Evolutionary conservation across 2,329 filamentous ascomycete genomes (phyloP), one percentile per base, ranked within the genome.

Genomic region (Penicillium decumbens): DNA sequence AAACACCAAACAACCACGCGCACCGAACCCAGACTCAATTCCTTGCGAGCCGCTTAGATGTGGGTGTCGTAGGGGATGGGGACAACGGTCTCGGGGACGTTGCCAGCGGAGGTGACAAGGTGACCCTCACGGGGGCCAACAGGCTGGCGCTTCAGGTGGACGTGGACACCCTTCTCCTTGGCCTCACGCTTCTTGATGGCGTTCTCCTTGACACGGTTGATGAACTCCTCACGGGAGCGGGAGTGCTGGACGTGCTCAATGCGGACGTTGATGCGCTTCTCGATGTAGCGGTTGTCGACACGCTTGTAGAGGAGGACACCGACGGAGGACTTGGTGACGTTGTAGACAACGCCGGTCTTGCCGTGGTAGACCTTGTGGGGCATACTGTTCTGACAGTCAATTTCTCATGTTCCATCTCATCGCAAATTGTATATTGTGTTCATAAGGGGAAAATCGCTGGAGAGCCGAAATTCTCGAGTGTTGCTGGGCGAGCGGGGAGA

Each of bases 231-330:
- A 73, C 93, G 85, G 71, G 92, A 97, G 75, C 93, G 88, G 66
- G 92, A 97, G 74, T 88, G 88, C 72, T 80, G 79, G 78, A 98
- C 83, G 86, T 98, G 93, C 87, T 98, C 93, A 77, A 97, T 79
- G 75, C 93, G 89, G 80, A 98, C 82, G 85, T 95, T 97, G 82
- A 98, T 85, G 77, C 93, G 92, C 90, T 98, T 98, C 88, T 98
- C 93, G 76, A 98, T 83, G 85, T 96, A 98, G 72, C 92, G 88
- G 87, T 97, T 93, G 80, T 91, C 90, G 75, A 98, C 93, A 78
- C 95, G 89, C 85, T 95, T 96, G 88, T 95, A 92, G 80, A 98
- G 88, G 80, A 98, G 96, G 77, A 98, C 88, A 71, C 93, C 93
- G 74, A 98, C 90, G 63, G 93, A 88, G 69, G 84, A 88, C 85